Evolutionary conservation across 169 alveolate species (phyloP), one percentile per base, ranked within the genome.

Genomic region (Plasmodium adleri): DNA sequence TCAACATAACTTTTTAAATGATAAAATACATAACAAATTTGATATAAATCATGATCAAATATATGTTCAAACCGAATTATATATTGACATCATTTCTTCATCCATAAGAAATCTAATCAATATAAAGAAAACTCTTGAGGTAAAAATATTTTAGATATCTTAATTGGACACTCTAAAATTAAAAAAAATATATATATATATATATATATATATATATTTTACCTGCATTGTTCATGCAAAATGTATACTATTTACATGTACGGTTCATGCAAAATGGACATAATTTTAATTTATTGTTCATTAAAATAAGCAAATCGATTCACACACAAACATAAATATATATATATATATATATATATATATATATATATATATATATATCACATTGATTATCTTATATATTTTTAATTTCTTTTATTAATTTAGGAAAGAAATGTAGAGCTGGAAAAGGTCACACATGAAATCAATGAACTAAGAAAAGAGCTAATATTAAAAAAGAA

Each of bases 51-150:
- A 56, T 22, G 54, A 64, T 13, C 49, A 67, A 0, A 49, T 71
- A 26, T 50, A 20, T 50, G 32, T 59, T 0, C 59, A 78, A 45
- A 45, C 67, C 9, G 89, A 78, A 59, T 45, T 64, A 59, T 56
- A 78, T 10, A 59, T 78, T 9, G 89, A 78, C 10, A 72, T 43
- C 17, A 78, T 78, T 24, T 64, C 59, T n/a, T 32, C 70, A 3
- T 78, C 89, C 52, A 13, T 78, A 22, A 54, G 24, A 43, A 43
- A 22, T 6, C 49, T 78, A 60, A 59, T 78, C 39, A 45, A 59
- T 32, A 58, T 66, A 13, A 78, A 78, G 60, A 54, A 24, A 22
- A 13, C 50, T 4, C 67, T 64, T 15, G 47, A 78, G 76, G 89
- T 78, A 62, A 22, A 32, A 32, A 5, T 32, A 4, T 32, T 32